Base-by-base conservation (phyloP, 208 protist species). In the Leptomonas pyrrhocoris region DNA sequence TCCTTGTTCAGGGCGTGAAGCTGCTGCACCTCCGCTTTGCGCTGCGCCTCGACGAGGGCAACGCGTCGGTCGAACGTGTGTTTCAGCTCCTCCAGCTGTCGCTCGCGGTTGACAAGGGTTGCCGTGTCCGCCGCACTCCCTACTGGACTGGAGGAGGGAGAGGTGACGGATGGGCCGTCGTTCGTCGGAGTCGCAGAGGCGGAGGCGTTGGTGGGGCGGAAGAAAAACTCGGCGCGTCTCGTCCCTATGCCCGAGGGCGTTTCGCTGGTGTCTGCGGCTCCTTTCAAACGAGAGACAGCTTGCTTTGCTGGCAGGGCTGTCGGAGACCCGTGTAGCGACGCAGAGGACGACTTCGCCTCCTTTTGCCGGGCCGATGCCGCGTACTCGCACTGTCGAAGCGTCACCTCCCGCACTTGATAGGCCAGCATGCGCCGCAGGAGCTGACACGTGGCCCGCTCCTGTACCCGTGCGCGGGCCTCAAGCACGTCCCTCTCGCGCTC, bases 1-100 rank as follows among this genome's bases (percentile, higher is more conserved):
- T 92, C 84, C 56, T 80, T 73, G 61, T 88, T 89, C 57, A 88
- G 80, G 15, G 58, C 55, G n/a, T 84, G 70, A 50, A 89, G 57
- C 59, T 88, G 84, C 58, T 76, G 82, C 46, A 80, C 49, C 64
- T 89, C 84, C 8, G 74, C 79, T 38, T 68, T 69, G 59, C 74
- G 69, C 45, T 82, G 69, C 34, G 80, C 70, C 30, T 90, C 81
- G 18, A 74, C 48, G 18, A 81, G 51, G 19, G 87, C 80, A 18
- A 92, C 12, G 30, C 77, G 75, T 16, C 73, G 79, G 34, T 88
- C 82, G 27, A 82, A 87, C 30, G 73, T 83, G 8, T 56, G 46
- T 51, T 76, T 74, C 49, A 87, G 50, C 53, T 87, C 82, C 49
- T 80, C 63, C 42, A 86, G 66, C 43, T 73, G 59, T 50, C 74